phyloP scores from a whole-genome alignment of 202 grass and related monocot species.

The Miscanthus sacchariflorus region DNA sequence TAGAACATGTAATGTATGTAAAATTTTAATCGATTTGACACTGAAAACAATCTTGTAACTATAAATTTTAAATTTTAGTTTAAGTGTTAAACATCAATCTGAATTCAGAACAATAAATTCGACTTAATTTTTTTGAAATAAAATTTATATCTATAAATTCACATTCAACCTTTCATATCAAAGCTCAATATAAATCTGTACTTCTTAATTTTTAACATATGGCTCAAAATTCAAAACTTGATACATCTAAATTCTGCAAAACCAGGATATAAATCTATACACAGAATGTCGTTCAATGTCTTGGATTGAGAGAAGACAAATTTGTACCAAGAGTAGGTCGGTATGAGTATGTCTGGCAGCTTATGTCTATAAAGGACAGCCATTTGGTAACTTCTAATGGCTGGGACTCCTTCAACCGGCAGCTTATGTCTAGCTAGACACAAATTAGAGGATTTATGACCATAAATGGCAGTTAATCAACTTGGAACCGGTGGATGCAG shows the following conservation, averaged over 20 bases:
- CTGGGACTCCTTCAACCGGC: neutral
- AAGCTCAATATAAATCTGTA: neutral
- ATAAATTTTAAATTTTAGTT: too few relatives aligned
- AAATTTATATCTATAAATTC: neutral
- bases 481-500: neutral
- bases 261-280: neutral
- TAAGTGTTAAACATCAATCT: neutral
- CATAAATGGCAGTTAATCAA: neutral
- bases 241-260: neutral
- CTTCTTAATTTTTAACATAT: neutral
- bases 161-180: neutral
- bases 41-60: neutral
- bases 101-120: neutral
- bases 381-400: neutral
- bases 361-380: neutral
- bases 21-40: neutral
- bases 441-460: neutral
- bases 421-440: neutral
- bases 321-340: neutral
- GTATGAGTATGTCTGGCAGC: neutral
- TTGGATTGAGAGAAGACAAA: constrained; percentile 25
- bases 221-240: neutral
- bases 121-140: too few relatives aligned
- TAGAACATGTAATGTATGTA: neutral
- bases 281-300: neutral